Percentiles rank a stretch among this genome's conserved stretches.
These are phyloP conservation scores for Mimosa bimucronata DNA, from an alignment of 306 rosid genomes.

Conservation along the genomic window DNA sequence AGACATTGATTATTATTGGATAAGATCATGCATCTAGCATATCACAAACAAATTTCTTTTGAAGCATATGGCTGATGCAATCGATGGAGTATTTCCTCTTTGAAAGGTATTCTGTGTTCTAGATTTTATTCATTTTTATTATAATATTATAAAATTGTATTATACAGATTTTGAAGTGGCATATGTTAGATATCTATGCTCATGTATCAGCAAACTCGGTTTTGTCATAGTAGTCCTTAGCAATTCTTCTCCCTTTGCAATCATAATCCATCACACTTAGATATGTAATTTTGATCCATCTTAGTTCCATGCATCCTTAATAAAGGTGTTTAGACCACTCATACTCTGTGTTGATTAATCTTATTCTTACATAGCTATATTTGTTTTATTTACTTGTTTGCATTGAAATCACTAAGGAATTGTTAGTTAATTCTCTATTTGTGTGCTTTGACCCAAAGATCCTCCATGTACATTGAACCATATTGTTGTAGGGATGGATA, in stretches of 20 bases:
- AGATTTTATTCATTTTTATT: not conserved
- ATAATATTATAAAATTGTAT: conserved; percentile 14
- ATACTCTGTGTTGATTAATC: not conserved
- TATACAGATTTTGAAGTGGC: conserved; percentile 9
- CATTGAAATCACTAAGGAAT: conserved; percentile 5
- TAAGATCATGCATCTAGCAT: conserved; percentile 59
- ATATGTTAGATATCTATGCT: conserved; percentile 18
- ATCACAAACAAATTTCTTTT: conserved; percentile 64
- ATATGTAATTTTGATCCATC: conserved; percentile 8
- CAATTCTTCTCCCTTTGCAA: conserved; percentile 6
- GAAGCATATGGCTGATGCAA: conserved; percentile 78
- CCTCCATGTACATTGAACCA: conserved; percentile 29
- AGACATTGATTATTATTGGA: conserved; percentile 57
- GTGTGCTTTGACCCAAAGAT: conserved; percentile 3
- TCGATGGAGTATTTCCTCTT: conserved; percentile 66
- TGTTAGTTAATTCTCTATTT: conserved; percentile 23
- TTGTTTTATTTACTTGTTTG: not conserved
- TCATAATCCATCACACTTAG: not conserved
- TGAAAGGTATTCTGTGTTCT: conserved; percentile 58
- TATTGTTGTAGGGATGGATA: conserved; percentile 80
- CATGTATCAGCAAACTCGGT: conserved; percentile 4
- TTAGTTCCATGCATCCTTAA: conserved; percentile 28
- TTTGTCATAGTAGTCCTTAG: not conserved
- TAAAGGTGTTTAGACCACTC: conserved; percentile 11
- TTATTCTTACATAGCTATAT: not conserved